Evolutionary conservation across 345 rosid genomes (phyloP), one percentile per base, ranked within the genome.

Genomic region (Crucihimalaya himalaica): DNA sequence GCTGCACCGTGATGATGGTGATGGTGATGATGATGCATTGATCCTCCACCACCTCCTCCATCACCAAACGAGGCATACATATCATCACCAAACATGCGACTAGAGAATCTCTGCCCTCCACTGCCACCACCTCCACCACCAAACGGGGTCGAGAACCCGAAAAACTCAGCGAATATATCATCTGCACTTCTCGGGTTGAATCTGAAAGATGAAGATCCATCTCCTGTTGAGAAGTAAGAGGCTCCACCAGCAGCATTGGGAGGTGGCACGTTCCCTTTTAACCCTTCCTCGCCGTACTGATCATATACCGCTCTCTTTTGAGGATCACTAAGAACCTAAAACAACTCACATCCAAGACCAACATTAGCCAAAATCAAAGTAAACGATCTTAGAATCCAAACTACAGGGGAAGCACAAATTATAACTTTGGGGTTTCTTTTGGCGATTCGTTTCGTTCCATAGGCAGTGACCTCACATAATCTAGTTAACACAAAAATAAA

Each of bases 281-380:
- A 81, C 37, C 89, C 92, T 74, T 89, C 93, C 71, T 89, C 95
- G 3, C 95, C 97, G 12, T 85, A 89, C 43, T 85, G 97, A 72
- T 91, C 95, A 23, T 84, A 91, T 0, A 88, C 55, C 0, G 86
- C 91, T 82, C 91, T 87, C 80, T 89, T 89, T 46, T 89, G 88
- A 51, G 97, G 80, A 82, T 91, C 97, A 62, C 93, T 91, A 31
- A 91, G 80, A 61, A 91, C 97, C 97, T 91, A 53, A 66, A 56
- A 35, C 7, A 61, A 61, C 42, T 40, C 79, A 68, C 11, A 75
- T 5, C 47, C 46, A 70, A 46, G n/a, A 35, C 10, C 43, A 39
- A 39, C 10, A 55, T 63, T 14, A 70, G 69, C 50, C 13, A 16
- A 23, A 66, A 27, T 18, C 45, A 35, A 47, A 27, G 10, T 10